phyloP scores from a whole-genome alignment of 768 basidiomycete species.

The Boletus eberwhitei region DNA sequence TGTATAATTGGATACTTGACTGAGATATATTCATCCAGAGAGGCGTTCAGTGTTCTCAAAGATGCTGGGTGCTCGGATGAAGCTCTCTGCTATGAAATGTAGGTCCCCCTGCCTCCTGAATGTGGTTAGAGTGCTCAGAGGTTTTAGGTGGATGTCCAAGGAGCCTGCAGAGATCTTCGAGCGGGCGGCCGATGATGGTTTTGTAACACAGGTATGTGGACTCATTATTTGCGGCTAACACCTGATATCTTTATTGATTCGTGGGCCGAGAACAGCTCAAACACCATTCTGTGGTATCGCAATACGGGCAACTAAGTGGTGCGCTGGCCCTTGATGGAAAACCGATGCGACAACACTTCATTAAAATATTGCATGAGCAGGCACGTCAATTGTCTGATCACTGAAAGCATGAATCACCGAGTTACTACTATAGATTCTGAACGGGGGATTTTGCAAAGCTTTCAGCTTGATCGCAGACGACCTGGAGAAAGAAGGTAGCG shows the following conservation, averaged over 20 bases:
- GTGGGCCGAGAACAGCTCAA: conserved; percentile 41
- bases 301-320: conserved; percentile 59
- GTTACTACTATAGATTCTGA: conserved; percentile 43
- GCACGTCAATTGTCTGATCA: conserved; percentile 24
- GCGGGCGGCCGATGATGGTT: conserved; percentile 63
- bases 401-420: neutral
- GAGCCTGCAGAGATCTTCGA: conserved; percentile 70
- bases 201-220: conserved; percentile 47
- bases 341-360: conserved; percentile 49
- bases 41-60: conserved; percentile 59
- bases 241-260: neutral
- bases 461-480: conserved; percentile 55
- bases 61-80: conserved; percentile 66
- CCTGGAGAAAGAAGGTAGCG: conserved; percentile 51
- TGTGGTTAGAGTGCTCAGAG: neutral
- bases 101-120: neutral
- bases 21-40: conserved; percentile 33
- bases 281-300: conserved; percentile 59
- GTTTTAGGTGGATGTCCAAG: conserved; percentile 65
- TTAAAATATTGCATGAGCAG: conserved; percentile 57
- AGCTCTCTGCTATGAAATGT: conserved; percentile 66
- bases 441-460: conserved; percentile 53
- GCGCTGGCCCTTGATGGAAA: conserved; percentile 53
- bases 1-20: neutral
- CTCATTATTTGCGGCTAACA: neutral